Percentiles rank a stretch among this genome's conserved stretches.
These are phyloP conservation scores for Tetrapisispora pingtungensis DNA, from an alignment of 805 yeast species.

Conservation along the genomic window DNA sequence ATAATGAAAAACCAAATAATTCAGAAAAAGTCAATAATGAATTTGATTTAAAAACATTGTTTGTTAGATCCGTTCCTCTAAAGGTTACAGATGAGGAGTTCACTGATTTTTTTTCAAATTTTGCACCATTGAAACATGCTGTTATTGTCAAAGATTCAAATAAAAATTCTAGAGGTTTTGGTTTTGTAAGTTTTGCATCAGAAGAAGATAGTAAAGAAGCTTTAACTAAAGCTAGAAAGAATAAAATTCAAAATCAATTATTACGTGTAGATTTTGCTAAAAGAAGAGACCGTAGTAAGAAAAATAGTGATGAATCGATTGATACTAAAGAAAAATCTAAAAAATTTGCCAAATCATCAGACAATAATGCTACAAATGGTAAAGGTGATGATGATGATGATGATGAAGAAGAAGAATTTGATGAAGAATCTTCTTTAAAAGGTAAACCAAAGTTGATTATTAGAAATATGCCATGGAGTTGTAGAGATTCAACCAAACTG, in stretches of 20 bases:
- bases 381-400: conserved; percentile 4
- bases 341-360: conserved; percentile 5
- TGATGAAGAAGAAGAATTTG: conserved; percentile 17
- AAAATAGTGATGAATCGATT: conserved; percentile 7
- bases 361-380: conserved; percentile 3
- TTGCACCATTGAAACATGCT: conserved; percentile 93
- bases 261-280: conserved; percentile 81
- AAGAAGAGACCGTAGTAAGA: conserved; percentile 69
- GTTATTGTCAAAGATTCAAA: conserved; percentile 74
- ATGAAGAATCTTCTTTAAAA: conserved; percentile 43
- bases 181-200: conserved; percentile 80
- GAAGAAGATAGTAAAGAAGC: conserved; percentile 82
- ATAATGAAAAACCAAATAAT: background rate
- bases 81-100: conserved; percentile 75
- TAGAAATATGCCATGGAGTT: conserved; percentile 94
- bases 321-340: conserved; percentile 2
- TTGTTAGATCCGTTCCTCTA: conserved; percentile 76
- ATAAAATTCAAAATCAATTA: conserved; percentile 53
- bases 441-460: conserved; percentile 81
- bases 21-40: conserved; percentile 15
- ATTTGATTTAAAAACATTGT: conserved; percentile 48
- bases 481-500: conserved; percentile 64
- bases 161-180: conserved; percentile 82
- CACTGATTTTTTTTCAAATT: conserved; percentile 76
- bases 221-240: conserved; percentile 51